These are phyloP conservation scores for Paxillus ammoniavirescens DNA, from an alignment of 768 basidiomycete species.

Conservation along the genomic window DNA sequence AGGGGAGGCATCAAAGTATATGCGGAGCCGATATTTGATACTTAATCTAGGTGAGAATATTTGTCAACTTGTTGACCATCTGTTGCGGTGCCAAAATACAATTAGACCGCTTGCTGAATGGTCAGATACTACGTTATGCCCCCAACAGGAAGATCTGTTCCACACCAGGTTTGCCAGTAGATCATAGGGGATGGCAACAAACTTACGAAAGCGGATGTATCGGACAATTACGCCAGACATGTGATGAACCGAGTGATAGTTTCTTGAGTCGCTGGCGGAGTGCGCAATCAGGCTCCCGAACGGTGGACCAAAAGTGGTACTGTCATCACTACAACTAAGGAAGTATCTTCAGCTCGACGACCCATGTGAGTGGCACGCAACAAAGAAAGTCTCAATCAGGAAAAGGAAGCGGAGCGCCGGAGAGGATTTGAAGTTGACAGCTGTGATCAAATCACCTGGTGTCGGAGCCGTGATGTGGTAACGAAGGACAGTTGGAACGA, in stretches of 20 bases:
- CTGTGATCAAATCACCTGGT: background rate
- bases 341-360: background rate
- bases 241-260: background rate
- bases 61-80: background rate
- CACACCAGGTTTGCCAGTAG: background rate
- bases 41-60: background rate
- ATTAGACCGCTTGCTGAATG: background rate
- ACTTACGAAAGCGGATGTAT: background rate
- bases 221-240: background rate
- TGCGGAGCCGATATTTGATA: no score
- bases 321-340: background rate
- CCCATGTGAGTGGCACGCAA: background rate
- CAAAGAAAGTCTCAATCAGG: background rate
- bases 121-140: background rate
- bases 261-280: no score
- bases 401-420: background rate
- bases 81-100: background rate
- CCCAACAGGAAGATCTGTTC: background rate
- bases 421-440: no score
- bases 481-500: no score
- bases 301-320: background rate
- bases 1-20: no score
- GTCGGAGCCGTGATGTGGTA: conserved; percentile 3
- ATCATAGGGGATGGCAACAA: background rate
- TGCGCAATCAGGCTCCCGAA: background rate